A percentile compares a stretch with the other conserved stretches of the same genome.
These are phyloP conservation scores for Porphyra umbilicalis DNA, from an alignment of 31 red algal genomes.

Conservation along the genomic window DNA sequence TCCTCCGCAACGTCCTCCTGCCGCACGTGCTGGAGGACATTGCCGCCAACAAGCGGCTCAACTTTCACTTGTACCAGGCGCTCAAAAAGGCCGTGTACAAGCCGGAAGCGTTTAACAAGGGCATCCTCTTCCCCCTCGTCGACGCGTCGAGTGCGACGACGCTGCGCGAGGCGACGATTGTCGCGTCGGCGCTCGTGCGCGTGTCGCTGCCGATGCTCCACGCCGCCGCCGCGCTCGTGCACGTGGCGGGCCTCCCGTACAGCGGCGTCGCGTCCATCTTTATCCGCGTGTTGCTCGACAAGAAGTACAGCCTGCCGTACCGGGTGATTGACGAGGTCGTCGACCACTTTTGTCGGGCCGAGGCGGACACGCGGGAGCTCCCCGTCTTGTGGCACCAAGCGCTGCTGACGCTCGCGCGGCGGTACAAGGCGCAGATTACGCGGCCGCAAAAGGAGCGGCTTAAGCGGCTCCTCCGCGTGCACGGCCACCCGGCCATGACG, in stretches of 20 bases:
- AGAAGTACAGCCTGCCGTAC: conserved; percentile 93
- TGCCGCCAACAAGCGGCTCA: conserved; percentile 74
- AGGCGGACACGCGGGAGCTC: conserved; percentile 32
- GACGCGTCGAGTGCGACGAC: conserved; percentile 46
- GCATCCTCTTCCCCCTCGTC: conserved; percentile 83
- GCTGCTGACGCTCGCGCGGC: conserved; percentile 80
- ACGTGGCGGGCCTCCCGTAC: conserved; percentile 63
- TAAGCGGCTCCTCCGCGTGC: conserved; percentile 62
- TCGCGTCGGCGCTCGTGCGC: conserved; percentile 67
- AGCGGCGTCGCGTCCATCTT: conserved; percentile 62
- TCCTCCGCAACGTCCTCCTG: conserved; percentile 74
- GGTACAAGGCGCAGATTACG: conserved; percentile 74
- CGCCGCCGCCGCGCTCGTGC: conserved; percentile 85
- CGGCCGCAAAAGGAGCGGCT: conserved; percentile 77
- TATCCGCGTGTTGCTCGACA: conserved; percentile 85
- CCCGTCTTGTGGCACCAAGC: conserved; percentile 87
- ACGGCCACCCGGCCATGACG: conserved; percentile 72
- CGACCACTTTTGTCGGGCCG: conserved; percentile 67
- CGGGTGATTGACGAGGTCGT: conserved; percentile 75
- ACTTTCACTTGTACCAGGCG: conserved; percentile 89
- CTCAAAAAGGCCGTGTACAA: conserved; percentile 94
- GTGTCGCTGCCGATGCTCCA: conserved; percentile 93
- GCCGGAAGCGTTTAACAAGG: conserved; percentile 96
- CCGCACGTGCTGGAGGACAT: conserved; percentile 87
- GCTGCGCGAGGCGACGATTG: conserved; percentile 81